phyloP scores from a whole-genome alignment of 495 filamentous ascomycete species.

The Neurospora hispaniola region DNA sequence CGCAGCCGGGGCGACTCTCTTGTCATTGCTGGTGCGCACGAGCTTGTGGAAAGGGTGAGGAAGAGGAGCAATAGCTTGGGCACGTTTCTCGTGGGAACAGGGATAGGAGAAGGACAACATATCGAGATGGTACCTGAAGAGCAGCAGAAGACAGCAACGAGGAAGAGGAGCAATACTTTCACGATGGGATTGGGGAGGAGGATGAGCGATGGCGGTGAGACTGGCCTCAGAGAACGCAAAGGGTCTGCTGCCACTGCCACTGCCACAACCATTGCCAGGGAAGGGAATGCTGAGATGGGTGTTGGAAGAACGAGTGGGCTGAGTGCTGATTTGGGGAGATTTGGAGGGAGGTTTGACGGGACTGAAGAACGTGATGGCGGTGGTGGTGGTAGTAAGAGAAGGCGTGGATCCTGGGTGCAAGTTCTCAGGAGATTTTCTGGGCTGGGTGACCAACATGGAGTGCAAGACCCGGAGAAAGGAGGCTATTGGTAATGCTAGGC shows the following conservation, averaged over 20 bases:
- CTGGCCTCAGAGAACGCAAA: neutral
- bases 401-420: neutral
- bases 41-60: neutral
- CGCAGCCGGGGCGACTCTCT: neutral
- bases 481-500: neutral
- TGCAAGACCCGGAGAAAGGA: neutral
- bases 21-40: neutral
- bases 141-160: neutral
- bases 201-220: neutral
- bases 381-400: neutral
- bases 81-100: neutral
- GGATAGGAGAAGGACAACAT: neutral
- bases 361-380: neutral
- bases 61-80: neutral
- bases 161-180: neutral
- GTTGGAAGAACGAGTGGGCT: neutral
- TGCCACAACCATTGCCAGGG: neutral
- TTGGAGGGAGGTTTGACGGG: neutral
- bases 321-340: neutral
- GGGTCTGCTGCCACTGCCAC: neutral
- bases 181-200: neutral
- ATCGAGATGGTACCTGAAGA: neutral
- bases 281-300: neutral
- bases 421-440: neutral
- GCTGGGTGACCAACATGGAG: neutral